These are phyloP conservation scores for Comarum palustre DNA, from an alignment of 306 rosid genomes.

Conservation along the genomic window DNA sequence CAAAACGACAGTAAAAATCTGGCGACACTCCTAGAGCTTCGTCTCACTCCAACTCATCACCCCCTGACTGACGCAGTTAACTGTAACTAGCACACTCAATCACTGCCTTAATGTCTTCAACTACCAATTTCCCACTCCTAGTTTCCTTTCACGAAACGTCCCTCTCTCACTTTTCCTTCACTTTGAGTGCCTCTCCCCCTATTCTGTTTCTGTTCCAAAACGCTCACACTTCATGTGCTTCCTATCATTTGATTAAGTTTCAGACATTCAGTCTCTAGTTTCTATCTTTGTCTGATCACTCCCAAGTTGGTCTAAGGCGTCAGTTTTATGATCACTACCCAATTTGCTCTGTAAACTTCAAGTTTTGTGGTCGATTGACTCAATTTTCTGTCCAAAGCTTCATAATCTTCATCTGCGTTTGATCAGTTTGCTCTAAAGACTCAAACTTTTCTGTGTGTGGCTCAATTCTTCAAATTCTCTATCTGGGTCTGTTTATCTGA, in stretches of 20 bases:
- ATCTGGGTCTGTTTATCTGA: no score
- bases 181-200: not conserved
- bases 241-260: not conserved
- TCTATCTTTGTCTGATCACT: not conserved
- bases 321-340: not conserved
- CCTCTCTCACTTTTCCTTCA: not conserved
- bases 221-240: not conserved
- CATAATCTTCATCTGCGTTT: not conserved
- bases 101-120: not conserved
- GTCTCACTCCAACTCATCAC: conserved; percentile 1
- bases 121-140: not conserved
- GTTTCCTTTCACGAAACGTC: conserved; percentile 8
- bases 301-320: not conserved
- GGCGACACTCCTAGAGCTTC: conserved; percentile 35
- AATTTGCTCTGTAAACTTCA: not conserved
- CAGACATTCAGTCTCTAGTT: no score
- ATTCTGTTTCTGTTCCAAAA: not conserved
- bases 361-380: not conserved
- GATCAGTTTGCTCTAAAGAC: not conserved
- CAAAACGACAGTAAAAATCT: conserved; percentile 3
- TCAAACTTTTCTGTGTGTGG: not conserved
- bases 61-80: not conserved
- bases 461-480: not conserved
- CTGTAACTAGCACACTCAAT: conserved; percentile 8
- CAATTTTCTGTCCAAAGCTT: not conserved